Conservation (phyloP, 768 basidiomycete species). For the Macrocybe gigantea region DNA sequence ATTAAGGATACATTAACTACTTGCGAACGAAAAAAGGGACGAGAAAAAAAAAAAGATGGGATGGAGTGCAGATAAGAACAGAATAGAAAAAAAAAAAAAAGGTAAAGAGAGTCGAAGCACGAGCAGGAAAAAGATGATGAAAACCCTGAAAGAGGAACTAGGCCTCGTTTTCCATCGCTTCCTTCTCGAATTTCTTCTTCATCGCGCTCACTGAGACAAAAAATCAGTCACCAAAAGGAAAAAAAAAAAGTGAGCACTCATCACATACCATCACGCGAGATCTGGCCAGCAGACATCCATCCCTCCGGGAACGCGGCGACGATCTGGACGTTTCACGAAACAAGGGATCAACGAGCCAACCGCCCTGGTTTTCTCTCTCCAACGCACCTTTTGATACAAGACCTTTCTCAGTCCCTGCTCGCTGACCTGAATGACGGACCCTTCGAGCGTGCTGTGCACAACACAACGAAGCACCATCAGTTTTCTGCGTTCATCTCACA, state of each 20-base stretch:
- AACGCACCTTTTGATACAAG: constrained; percentile 68
- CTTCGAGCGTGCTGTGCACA: constrained; percentile 46
- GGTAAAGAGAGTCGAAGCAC: background rate
- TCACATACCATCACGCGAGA: constrained; percentile 71
- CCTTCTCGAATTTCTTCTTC: constrained; percentile 78
- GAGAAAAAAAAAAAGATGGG: background rate
- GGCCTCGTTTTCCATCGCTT: constrained; percentile 57
- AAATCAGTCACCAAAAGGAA: background rate
- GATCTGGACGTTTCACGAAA: constrained; percentile 36
- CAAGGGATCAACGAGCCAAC: background rate
- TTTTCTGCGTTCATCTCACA: no score
- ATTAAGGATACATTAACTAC: no score
- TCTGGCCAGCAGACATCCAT: constrained; percentile 84
- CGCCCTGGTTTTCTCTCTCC: background rate
- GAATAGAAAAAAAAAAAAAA: background rate
- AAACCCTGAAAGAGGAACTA: background rate
- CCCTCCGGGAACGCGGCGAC: constrained; percentile 77
- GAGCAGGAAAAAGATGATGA: background rate
- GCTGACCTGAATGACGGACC: constrained; percentile 64
- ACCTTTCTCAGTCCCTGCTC: constrained; percentile 77
- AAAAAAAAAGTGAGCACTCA: background rate
- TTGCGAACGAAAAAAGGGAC: background rate
- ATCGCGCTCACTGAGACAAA: constrained; percentile 62
- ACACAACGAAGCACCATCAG: constrained; percentile 2
- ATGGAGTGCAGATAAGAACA: background rate